Evolutionary conservation across 805 yeast species (phyloP).

Genomic region (Isabelozyma gotoi): DNA sequence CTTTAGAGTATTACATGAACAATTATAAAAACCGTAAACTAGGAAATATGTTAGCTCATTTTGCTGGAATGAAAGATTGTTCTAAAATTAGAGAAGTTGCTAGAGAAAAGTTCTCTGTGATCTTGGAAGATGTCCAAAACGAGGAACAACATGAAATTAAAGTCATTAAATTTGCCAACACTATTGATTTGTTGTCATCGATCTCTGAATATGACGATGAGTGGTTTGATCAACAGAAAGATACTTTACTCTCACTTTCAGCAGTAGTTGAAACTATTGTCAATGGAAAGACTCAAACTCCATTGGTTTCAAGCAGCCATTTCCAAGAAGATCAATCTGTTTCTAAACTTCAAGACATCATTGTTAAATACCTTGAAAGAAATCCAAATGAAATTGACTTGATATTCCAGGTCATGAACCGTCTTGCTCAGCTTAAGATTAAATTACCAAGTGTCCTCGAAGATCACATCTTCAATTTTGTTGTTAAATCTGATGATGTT

Average conservation of each 20-base stretch:
- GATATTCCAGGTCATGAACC: conserved; percentile 30
- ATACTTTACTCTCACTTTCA: conserved; percentile 42
- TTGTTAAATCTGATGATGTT: conserved; percentile 52
- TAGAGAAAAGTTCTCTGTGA: conserved; percentile 48
- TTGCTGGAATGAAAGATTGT: conserved; percentile 57
- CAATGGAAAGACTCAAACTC: conserved; percentile 36
- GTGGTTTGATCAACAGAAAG: conserved; percentile 60
- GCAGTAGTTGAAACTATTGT: conserved; percentile 45
- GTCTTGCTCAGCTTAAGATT: conserved; percentile 44
- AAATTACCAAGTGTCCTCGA: conserved; percentile 49
- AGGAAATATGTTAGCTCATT: conserved; percentile 67
- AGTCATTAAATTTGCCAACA: conserved; percentile 68
- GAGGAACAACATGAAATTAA: conserved; percentile 54
- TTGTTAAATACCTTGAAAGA: conserved; percentile 26
- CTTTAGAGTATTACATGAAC: conserved; percentile 66
- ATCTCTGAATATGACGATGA: conserved; percentile 48
- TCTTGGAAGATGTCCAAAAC: conserved; percentile 47
- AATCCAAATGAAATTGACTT: conserved; percentile 24
- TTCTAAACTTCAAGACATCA: conserved; percentile 51
- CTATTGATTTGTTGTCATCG: conserved; percentile 63
- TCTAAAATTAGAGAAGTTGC: conserved; percentile 56
- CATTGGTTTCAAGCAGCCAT: conserved; percentile 58
- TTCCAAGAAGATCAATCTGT: conserved; percentile 73
- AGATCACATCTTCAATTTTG: conserved; percentile 54
- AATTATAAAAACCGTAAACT: conserved; percentile 62